Base-by-base conservation (phyloP, 2,329 filamentous ascomycete species). In the Pseudocercospora musae region DNA sequence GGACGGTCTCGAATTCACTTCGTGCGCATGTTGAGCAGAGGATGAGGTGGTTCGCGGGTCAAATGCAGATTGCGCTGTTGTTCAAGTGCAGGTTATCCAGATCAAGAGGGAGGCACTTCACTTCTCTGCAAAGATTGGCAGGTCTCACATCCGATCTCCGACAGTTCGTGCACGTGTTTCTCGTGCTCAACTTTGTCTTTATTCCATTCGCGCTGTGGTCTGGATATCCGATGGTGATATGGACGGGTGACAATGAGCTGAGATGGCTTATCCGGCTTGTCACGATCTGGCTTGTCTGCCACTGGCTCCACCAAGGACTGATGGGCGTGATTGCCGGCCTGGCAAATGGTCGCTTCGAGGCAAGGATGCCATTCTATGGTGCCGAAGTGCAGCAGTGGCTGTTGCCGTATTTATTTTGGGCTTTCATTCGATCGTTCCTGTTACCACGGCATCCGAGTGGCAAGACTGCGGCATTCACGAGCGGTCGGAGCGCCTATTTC, bases 1-100 rank as follows among this genome's bases (percentile, higher is more conserved):
- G 85, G 40, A 83, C 81, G 1, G 82, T 87, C 0, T 82, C 85
- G 4, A 84, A 85, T 55, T 83, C 85, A 49, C 84, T 79, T 42
- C 78, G 78, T 20, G 79, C 80, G 18, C 83, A 86, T 68, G 69
- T 86, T 7, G 85, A 85, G 75, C 84, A 86, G 75, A 79, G 83
- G 20, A 84, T 81, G 0, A 78, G 83, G 46, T 85, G 83, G 84
- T 54, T 54, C 29, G 57, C 60, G 4, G 63, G 63, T n/a, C 57
- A 62, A 33, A 37, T 65, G 7, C 63, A 65, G 20, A 65, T 58
- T 18, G 63, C 63, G 3, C 46, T 65, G 3, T 40, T 62, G 31
- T 65, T 65, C 48, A 65, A 59, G 18, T 13, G 59, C 15, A 58
- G 63, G 9, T 46, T 65, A 7, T 61, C 54, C 9, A 58, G 63